Evolutionary conservation across 306 rosid genomes (phyloP).

Genomic region (Calophaca sinica): DNA sequence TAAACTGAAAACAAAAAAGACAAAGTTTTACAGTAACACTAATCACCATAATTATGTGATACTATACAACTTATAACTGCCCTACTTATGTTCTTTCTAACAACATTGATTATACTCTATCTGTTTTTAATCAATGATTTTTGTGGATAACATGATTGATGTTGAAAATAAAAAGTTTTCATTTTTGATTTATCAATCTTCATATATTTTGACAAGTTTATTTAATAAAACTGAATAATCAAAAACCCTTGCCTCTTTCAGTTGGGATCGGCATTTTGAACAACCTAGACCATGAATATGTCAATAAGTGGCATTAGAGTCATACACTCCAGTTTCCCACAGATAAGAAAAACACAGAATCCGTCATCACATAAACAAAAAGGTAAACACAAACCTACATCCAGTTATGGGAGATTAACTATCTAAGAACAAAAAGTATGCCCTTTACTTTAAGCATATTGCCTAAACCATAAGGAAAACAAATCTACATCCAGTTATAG

Average conservation of each 20-base stretch:
- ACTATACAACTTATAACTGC: background rate
- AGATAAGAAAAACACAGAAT: background rate
- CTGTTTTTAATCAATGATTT: background rate
- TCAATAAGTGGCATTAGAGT: background rate
- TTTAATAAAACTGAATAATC: background rate
- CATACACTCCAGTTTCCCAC: background rate
- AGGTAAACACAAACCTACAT: background rate
- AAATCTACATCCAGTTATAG: slow-evolving; percentile 14
- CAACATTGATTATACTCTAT: background rate
- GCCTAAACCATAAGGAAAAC: slow-evolving; percentile 13
- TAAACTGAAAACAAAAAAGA: background rate
- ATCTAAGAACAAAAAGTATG: slow-evolving; percentile 5
- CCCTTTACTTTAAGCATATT: background rate
- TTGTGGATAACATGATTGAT: background rate
- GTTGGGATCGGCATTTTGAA: slow-evolving; percentile 4
- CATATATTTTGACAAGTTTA: background rate
- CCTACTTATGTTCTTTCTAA: background rate
- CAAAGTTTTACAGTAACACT: background rate
- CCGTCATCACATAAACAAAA: background rate
- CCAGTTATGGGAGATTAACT: slow-evolving; percentile 22
- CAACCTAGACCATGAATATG: slow-evolving; percentile 23
- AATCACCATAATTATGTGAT: background rate
- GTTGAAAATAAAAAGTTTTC: background rate
- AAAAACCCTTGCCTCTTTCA: slow-evolving; percentile 23
- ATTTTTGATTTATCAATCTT: background rate